Conservation (phyloP, 108 stramenopile species). For the Skeletonema potamos region DNA sequence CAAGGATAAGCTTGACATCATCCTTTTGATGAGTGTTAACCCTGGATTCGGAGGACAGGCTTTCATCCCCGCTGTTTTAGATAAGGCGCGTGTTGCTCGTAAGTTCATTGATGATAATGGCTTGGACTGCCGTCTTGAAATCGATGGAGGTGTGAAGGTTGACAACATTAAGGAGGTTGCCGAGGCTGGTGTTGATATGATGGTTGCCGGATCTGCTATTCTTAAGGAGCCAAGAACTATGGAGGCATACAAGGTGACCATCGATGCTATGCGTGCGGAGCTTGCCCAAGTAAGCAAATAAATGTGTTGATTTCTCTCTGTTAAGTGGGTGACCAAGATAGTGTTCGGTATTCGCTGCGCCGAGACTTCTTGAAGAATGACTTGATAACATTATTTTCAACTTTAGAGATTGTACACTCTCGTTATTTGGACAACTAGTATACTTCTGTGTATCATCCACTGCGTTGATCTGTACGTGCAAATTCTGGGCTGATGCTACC, state of each 20-base stretch:
- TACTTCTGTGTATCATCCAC: too few relatives aligned
- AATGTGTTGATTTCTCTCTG: not conserved
- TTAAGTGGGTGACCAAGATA: not conserved
- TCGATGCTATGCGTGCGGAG: slow-evolving; percentile 94
- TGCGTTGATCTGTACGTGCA: too few relatives aligned
- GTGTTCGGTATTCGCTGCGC: not conserved
- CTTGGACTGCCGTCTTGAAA: slow-evolving; percentile 95
- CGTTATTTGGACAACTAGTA: not conserved
- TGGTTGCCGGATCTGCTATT: slow-evolving; percentile 98
- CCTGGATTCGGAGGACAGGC: slow-evolving; percentile 98
- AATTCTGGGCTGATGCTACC: too few relatives aligned
- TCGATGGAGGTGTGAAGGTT: slow-evolving; percentile 93
- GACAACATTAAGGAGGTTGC: slow-evolving; percentile 95
- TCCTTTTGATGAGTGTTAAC: slow-evolving; percentile 97
- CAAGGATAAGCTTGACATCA: slow-evolving; percentile 97
- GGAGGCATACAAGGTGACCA: slow-evolving; percentile 95
- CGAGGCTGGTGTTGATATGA: slow-evolving; percentile 98
- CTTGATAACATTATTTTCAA: not conserved
- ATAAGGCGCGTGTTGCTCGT: slow-evolving; percentile 94
- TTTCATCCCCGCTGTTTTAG: slow-evolving; percentile 90
- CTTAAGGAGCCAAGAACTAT: slow-evolving; percentile 94
- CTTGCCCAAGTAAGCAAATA: slow-evolving; percentile 69
- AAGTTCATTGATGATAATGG: slow-evolving; percentile 95
- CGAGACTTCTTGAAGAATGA: not conserved
- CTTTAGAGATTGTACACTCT: not conserved